Evolutionary conservation across 129 eudicot genomes (phyloP), one percentile per base, ranked within the genome.

Genomic region (Ambrosia artemisiifolia): DNA sequence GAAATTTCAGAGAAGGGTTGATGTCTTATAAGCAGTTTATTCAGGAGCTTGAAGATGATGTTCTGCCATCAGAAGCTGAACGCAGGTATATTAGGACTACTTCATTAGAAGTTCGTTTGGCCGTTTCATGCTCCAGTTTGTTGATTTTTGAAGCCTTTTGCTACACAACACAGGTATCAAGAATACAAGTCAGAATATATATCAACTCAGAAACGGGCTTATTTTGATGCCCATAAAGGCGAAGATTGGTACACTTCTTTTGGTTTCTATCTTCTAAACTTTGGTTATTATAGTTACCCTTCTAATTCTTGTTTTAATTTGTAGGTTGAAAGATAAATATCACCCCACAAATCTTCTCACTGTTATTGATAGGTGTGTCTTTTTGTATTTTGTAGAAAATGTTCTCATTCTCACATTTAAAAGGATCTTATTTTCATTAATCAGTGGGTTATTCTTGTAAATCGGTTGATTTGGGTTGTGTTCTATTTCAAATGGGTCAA

Each of bases 1-100:
- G 24, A 38, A 65, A 44, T 78, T 83, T 42, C 87, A 95, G 99
- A 79, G 99, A 90, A 74, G 99, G 99, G 60, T 74, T 95, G 84
- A 95, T 90, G 99, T 86, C 99, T 38, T 95, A 90, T 78, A 95
- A 95, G 87, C 97, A 90, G 88, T 95, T 95, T 66, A 95, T 95
- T 67, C 97, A 95, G 83, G 99, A 95, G 80, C 99, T 95, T 82
- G 99, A 95, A 85, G 99, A 95, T 82, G 99, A 95, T 85, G 80
- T 95, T 67, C 73, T 90, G 51, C 99, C 99, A 20, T 55, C 94
- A 49, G 99, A 95, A 83, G 99, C 99, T 55, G 99, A 90, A 81
- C 95, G 91, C 83, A 88, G 99, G 99, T 95, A 82, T 61, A 20
- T 19, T 50, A 8, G 40, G 18, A 57, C 14, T 80, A 30, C 53